A percentile compares a stretch with the other conserved stretches of the same genome.
Conservation (phyloP, 2,329 filamentous ascomycete species). For the Leptographium procerum region DNA sequence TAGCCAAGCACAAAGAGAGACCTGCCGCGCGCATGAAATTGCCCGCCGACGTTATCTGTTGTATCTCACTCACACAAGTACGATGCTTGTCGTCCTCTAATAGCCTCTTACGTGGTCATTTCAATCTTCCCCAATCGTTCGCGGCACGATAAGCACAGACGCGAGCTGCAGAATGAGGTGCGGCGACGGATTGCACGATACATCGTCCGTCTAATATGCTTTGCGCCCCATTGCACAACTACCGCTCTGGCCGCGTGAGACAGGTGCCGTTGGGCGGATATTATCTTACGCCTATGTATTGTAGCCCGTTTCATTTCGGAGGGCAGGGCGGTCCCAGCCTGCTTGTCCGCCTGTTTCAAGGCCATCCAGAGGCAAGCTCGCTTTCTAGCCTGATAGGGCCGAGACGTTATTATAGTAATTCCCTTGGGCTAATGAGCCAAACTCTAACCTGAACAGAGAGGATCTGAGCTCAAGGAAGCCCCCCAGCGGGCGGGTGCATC, state of each 20-base stretch:
- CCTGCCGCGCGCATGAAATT: neutral
- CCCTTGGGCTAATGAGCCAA: too few relatives aligned
- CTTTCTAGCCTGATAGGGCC: neutral
- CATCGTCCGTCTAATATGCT: neutral
- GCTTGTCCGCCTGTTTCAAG: neutral
- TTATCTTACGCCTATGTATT: too few relatives aligned
- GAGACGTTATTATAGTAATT: neutral
- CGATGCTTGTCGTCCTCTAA: neutral
- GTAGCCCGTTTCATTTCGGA: too few relatives aligned
- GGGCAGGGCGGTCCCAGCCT: too few relatives aligned
- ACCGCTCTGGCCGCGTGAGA: neutral
- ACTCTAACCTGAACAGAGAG: neutral
- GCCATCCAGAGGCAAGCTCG: neutral
- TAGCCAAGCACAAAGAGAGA: neutral
- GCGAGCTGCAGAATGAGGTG: neutral
- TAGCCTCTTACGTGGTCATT: neutral
- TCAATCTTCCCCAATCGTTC: neutral
- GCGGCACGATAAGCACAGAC: neutral
- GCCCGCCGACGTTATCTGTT: neutral
- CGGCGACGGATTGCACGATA: neutral
- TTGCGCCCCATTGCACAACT: neutral
- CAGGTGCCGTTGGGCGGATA: too few relatives aligned
- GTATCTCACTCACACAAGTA: neutral
- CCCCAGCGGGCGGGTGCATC: neutral
- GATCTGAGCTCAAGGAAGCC: neutral